A percentile compares a stretch with the other conserved stretches of the same genome.
Conservation (phyloP, 2,329 filamentous ascomycete genomes). For the Intubia oerlemansii region DNA sequence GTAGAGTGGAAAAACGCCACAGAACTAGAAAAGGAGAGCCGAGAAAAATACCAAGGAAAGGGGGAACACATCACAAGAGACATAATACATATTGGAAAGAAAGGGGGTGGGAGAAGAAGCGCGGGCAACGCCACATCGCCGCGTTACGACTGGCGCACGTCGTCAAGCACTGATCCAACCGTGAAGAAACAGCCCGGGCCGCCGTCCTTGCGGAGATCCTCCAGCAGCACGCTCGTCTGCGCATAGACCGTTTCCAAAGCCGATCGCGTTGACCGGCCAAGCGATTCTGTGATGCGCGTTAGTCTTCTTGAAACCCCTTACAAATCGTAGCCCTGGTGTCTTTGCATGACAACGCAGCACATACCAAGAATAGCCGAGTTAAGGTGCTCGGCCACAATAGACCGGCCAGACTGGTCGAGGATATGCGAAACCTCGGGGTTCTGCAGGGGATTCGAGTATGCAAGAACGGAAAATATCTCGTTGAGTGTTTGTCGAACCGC, state of each 20-base stretch:
- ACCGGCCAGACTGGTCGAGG: slow-evolving; percentile 53
- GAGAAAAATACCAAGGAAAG: not conserved
- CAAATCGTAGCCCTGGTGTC: too few relatives aligned
- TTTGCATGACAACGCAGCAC: too few relatives aligned
- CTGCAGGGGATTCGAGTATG: slow-evolving; percentile 62
- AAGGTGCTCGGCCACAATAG: slow-evolving; percentile 72
- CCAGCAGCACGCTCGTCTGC: slow-evolving; percentile 71
- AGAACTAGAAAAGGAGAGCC: not conserved
- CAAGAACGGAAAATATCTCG: slow-evolving; percentile 75
- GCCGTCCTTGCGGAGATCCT: slow-evolving; percentile 59
- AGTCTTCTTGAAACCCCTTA: slow-evolving; percentile 10
- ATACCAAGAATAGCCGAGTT: slow-evolving; percentile 82
- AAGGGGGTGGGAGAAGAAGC: too few relatives aligned
- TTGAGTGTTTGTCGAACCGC: slow-evolving; percentile 54
- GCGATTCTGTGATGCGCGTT: slow-evolving; percentile 43
- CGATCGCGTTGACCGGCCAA: slow-evolving; percentile 75
- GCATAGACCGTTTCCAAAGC: slow-evolving; percentile 70
- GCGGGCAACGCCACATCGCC: too few relatives aligned
- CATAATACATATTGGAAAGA: slow-evolving; percentile 14
- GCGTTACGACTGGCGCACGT: too few relatives aligned
- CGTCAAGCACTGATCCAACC: slow-evolving; percentile 25
- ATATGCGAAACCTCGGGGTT: slow-evolving; percentile 56
- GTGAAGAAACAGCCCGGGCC: slow-evolving; percentile 67
- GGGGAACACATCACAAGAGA: not conserved
- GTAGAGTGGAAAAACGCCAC: too few relatives aligned